phyloP scores from a whole-genome alignment of 1,284 basidiomycete species.

The Meira miltonrushii region DNA sequence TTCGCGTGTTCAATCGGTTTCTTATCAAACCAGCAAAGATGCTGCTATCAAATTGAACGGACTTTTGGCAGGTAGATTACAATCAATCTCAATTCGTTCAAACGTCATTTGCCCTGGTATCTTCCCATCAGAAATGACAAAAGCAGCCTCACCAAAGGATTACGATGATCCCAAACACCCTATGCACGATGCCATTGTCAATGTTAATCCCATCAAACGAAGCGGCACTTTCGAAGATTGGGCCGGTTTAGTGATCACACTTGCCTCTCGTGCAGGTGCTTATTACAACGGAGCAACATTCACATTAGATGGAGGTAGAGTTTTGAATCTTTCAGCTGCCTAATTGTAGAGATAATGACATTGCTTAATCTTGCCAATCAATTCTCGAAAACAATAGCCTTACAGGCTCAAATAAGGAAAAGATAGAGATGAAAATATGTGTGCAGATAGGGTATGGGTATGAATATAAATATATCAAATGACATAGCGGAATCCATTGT shows the following conservation, averaged over 20 bases:
- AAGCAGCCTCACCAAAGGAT: not conserved
- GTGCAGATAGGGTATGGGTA: too few relatives aligned
- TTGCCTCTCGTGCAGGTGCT: constrained; percentile 6
- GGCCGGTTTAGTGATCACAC: not conserved
- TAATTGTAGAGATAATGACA: not conserved
- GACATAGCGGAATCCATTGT: constrained; percentile 2
- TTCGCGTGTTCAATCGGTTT: not conserved
- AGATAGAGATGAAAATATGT: too few relatives aligned
- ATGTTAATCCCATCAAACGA: not conserved
- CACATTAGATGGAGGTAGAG: not conserved
- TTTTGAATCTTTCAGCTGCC: not conserved
- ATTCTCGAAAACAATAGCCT: too few relatives aligned
- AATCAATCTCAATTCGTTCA: constrained; percentile 16
- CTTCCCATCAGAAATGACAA: constrained; percentile 22
- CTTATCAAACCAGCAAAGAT: constrained; percentile 4
- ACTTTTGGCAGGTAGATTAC: constrained; percentile 15
- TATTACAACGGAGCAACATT: not conserved
- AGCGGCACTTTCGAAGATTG: constrained; percentile 5
- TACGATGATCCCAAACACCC: not conserved
- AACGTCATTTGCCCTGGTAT: constrained; percentile 17
- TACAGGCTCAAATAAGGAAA: too few relatives aligned
- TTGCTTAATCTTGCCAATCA: too few relatives aligned
- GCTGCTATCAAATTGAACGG: constrained; percentile 6
- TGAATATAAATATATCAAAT: not conserved
- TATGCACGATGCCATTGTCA: not conserved